Evolutionary conservation across 805 yeast genomes (phyloP).

Genomic region (Alloascoidea hylecoeti): DNA sequence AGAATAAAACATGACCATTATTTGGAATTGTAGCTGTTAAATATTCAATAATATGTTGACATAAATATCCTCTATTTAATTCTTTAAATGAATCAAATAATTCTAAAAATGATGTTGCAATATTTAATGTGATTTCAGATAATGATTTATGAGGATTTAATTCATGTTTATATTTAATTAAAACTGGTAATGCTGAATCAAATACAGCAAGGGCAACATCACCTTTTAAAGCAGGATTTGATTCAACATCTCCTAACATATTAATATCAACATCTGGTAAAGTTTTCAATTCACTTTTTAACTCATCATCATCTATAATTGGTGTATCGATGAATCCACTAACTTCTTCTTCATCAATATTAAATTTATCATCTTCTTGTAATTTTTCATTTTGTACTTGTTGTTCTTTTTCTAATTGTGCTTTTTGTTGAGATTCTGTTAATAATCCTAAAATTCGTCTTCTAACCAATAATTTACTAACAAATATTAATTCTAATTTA

Average conservation of each 20-base stretch:
- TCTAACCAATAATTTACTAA: conserved; percentile 72
- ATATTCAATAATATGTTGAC: conserved; percentile 46
- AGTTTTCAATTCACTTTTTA: conserved; percentile 49
- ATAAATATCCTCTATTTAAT: conserved; percentile 54
- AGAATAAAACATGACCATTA: conserved; percentile 20
- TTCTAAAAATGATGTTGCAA: conserved; percentile 30
- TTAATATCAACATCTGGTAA: conserved; percentile 82
- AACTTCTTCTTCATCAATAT: conserved; percentile 19
- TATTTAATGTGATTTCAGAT: conserved; percentile 21
- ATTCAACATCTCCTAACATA: conserved; percentile 74
- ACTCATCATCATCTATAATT: conserved; percentile 31
- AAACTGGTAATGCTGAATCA: conserved; percentile 45
- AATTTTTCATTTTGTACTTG: conserved; percentile 16
- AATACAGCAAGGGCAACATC: conserved; percentile 59
- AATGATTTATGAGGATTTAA: conserved; percentile 16
- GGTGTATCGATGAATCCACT: conserved; percentile 29
- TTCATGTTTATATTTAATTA: conserved; percentile 15
- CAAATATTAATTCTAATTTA: conserved; percentile 76
- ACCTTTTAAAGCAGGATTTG: conserved; percentile 67
- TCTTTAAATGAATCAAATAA: conserved; percentile 59
- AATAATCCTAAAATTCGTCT: conserved; percentile 70
- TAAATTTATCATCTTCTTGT: conserved; percentile 13
- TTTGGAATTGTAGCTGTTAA: conserved; percentile 28
- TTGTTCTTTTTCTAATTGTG: conserved; percentile 29
- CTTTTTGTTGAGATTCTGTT: conserved; percentile 54